Evolutionary conservation across 176 grass and related monocot species (phyloP), one percentile per base, ranked within the genome.

Genomic region (Aegilops bicornis): DNA sequence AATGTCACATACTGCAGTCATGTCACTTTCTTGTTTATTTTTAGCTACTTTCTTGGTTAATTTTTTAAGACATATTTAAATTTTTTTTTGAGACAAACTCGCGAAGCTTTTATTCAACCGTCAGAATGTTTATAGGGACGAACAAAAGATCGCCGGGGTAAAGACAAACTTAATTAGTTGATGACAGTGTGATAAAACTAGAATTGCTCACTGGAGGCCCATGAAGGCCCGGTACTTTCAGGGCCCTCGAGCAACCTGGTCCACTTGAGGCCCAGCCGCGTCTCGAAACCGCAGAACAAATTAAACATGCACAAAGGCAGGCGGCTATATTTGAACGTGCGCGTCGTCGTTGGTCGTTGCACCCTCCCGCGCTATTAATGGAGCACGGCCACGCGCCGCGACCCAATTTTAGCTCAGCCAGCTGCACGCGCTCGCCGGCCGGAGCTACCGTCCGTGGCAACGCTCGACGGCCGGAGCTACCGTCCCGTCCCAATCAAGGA

Each of bases 361-460:
- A 20, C 63, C 19, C 22, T n/a, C 1, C 39, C 40, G 10, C 20
- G 9, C 58, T 32, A 74, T 63, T 30, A 12, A 74, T 71, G 2
- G 82, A 61, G 14, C n/a, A 27, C 69, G 23, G 35, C 50, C 9
- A 20, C 30, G 67, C 56, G 54, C 73, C 16, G 30, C 2, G 20
- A 11, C 20, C 84, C 75, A 79, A 80, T 39, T 87, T 80, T 87
- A 80, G 85, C 8, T 19, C 23, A 24, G 11, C 11, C 36, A 24
- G 69, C 69, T 22, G 31, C 30, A 33, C 6, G 70, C 42, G 42
- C 24, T 37, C 22, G 66, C 31, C 66, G 66, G 70, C 36, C 22
- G 11, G 36, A 43, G 70, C 35, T 15, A 3, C 37, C 22, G 12
- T 35, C 65, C 16, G 2, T 19, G 17, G 30, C 30, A 9, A 42